Evolutionary conservation across 2,329 filamentous ascomycete species (phyloP).

Genomic region (Salinomyces thailandicus): DNA sequence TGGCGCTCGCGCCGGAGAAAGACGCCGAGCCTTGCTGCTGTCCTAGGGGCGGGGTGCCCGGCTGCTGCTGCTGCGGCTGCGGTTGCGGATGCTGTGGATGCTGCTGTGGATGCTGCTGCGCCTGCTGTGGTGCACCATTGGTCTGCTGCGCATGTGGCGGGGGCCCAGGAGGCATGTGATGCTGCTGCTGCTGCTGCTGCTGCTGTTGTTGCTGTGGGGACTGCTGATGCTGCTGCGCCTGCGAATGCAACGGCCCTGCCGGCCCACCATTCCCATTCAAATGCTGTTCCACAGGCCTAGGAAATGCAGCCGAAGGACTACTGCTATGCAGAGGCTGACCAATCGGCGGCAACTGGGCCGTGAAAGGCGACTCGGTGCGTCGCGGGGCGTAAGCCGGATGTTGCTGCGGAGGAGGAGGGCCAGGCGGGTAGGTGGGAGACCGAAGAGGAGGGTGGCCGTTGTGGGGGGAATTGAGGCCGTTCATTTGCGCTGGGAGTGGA

Average conservation of each 20-base stretch:
- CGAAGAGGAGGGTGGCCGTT: constrained; percentile 21
- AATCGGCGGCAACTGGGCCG: constrained; percentile 14
- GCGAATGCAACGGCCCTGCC: too few relatives aligned
- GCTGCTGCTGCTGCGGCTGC: not conserved
- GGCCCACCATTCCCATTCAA: constrained; percentile 2
- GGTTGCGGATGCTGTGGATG: not conserved
- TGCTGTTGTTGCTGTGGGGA: constrained; percentile 10
- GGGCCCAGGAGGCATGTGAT: not conserved
- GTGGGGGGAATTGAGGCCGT: constrained; percentile 28
- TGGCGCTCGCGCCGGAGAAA: constrained; percentile 33
- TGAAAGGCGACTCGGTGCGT: constrained; percentile 15
- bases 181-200: not conserved
- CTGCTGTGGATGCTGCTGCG: constrained; percentile 4
- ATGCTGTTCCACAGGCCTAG: constrained; percentile 9
- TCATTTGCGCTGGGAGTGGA: constrained; percentile 14
- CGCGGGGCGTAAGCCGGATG: constrained; percentile 8
- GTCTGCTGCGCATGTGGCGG: not conserved
- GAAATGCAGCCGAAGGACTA: constrained; percentile 2
- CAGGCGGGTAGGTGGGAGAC: constrained; percentile 26
- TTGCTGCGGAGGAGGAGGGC: constrained; percentile 21
- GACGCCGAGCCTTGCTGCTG: constrained; percentile 13
- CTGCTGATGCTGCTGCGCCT: constrained; percentile 10
- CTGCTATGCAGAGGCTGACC: constrained; percentile 21
- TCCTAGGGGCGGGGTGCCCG: constrained; percentile 16
- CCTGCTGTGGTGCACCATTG: constrained; percentile 8